These are phyloP conservation scores for Astrephomene gubernaculifera DNA, from an alignment of 139 green algal genomes.

Conservation along the genomic window DNA sequence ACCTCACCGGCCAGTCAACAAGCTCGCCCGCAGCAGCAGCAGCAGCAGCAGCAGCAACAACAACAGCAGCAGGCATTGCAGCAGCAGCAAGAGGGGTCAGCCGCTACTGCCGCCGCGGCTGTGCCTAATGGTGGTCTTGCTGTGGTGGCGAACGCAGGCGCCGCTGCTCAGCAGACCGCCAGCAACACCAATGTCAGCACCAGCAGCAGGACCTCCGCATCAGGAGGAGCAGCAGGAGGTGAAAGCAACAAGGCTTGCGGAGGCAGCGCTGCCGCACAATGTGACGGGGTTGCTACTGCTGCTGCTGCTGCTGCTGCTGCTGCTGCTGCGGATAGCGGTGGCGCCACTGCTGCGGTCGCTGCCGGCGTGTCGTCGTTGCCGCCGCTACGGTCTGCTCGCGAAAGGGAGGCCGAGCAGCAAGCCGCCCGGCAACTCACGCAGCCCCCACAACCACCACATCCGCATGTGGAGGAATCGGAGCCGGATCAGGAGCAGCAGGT, in stretches of 20 bases:
- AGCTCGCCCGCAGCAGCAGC: not conserved
- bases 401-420: too few species aligned
- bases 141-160: not conserved
- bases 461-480: too few species aligned
- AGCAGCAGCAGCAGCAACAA: conserved; percentile 13
- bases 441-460: too few species aligned
- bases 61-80: conserved; percentile 7
- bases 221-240: too few species aligned
- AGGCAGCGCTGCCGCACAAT: not conserved
- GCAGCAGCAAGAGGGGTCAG: not conserved
- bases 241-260: not conserved
- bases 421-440: too few species aligned
- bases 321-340: too few species aligned
- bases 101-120: not conserved
- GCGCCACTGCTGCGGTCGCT: too few species aligned
- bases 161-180: not conserved
- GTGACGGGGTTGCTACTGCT: not conserved
- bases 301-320: too few species aligned
- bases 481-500: too few species aligned
- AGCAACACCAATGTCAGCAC: conserved; percentile 16
- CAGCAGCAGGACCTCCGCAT: conserved; percentile 20
- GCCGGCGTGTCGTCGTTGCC: too few species aligned
- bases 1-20: not conserved
- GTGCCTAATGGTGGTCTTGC: too few species aligned
- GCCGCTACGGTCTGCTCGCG: too few species aligned